Evolutionary conservation across 805 yeast genomes (phyloP).

Genomic region (Teunomyces kruisii): DNA sequence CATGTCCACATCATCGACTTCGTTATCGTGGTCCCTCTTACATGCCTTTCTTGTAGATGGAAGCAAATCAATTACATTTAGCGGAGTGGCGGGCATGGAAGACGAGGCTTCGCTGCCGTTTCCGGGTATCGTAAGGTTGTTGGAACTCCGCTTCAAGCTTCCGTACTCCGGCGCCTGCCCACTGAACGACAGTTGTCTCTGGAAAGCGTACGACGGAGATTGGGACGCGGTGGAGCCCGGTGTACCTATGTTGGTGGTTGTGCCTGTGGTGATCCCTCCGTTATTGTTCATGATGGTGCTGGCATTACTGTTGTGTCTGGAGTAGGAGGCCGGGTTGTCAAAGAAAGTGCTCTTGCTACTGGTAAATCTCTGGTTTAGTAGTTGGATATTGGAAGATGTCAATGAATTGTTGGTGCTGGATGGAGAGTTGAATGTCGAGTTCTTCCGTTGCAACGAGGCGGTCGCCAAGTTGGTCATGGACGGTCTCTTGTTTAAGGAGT

Average conservation of each 20-base stretch:
- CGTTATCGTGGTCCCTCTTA: background rate
- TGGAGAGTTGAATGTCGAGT: conserved; percentile 7
- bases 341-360: conserved; percentile 16
- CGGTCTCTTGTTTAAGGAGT: conserved; percentile 13
- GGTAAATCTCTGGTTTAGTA: conserved; percentile 13
- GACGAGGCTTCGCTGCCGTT: conserved; percentile 6
- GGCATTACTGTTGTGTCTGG: conserved; percentile 12
- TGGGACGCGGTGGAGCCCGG: conserved; percentile 12
- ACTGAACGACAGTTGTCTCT: conserved; percentile 6
- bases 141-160: background rate
- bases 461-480: conserved; percentile 14
- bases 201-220: conserved; percentile 6
- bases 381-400: conserved; percentile 1
- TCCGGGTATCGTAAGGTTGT: background rate
- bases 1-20: conserved; percentile 7
- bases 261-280: background rate
- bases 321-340: conserved; percentile 13
- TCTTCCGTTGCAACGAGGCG: conserved; percentile 9
- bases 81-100: conserved; percentile 13
- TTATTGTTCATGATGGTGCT: conserved; percentile 7
- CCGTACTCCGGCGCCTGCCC: conserved; percentile 1
- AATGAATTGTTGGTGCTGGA: conserved; percentile 4
- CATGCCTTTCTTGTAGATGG: conserved; percentile 5
- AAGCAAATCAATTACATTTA: conserved; percentile 12
- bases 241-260: conserved; percentile 5